These are phyloP conservation scores for Phialophora verrucosa DNA, from an alignment of 2,329 filamentous ascomycete species.

Conservation along the genomic window DNA sequence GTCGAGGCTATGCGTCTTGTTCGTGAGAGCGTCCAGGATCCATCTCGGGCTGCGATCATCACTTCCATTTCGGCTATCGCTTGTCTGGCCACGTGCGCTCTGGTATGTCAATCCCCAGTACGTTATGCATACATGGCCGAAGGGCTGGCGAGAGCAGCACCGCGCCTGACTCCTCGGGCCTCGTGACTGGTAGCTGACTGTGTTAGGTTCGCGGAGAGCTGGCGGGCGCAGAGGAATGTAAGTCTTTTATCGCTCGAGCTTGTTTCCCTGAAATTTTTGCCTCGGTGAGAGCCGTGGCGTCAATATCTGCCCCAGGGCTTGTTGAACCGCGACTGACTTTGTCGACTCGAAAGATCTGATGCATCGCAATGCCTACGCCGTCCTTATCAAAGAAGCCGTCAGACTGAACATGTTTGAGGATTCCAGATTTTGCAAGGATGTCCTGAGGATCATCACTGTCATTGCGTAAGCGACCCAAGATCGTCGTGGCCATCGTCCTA, in stretches of 20 bases:
- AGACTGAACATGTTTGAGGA: conserved; percentile 20
- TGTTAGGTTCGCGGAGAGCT: conserved; percentile 21
- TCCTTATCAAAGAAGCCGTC: conserved; percentile 24
- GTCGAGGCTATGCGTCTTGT: conserved; percentile 27
- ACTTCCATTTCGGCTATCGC: conserved; percentile 25
- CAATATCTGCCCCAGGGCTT: neutral
- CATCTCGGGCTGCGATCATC: conserved; percentile 20
- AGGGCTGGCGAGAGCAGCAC: neutral
- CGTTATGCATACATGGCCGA: neutral
- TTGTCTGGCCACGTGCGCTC: conserved; percentile 24
- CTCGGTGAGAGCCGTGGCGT: neutral
- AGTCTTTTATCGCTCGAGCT: neutral
- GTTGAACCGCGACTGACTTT: neutral
- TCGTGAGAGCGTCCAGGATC: conserved; percentile 15
- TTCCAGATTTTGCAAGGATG: conserved; percentile 29
- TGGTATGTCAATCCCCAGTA: conserved; percentile 20
- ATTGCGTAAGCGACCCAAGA: conserved; percentile 20
- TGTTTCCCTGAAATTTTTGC: neutral
- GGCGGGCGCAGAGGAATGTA: conserved; percentile 25
- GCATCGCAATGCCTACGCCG: conserved; percentile 28
- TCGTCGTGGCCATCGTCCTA: neutral
- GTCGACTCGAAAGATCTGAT: neutral
- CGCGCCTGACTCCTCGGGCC: neutral
- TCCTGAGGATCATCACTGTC: conserved; percentile 27
- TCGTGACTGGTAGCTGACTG: conserved; percentile 17